Percentiles rank a stretch among this genome's conserved stretches.
Evolutionary conservation across 148 eudicot species (phyloP).

Genomic region (Rhododendron mucronatum): DNA sequence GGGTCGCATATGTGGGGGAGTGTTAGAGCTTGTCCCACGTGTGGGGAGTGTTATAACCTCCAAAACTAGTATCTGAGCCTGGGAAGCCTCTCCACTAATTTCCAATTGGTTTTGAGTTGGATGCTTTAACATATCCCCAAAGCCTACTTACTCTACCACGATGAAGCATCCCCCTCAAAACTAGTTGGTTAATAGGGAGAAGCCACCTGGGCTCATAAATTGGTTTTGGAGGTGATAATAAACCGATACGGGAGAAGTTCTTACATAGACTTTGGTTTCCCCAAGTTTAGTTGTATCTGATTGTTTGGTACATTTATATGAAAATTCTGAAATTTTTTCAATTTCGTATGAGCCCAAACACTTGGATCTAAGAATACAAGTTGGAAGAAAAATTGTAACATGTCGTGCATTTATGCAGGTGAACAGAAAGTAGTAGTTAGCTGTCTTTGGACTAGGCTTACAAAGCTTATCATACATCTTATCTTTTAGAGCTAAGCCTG

Average conservation of each 20-base stretch:
- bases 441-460: not conserved
- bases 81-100: not conserved
- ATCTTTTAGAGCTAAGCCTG: not conserved
- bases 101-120: not conserved
- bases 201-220: not conserved
- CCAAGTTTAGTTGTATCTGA: not conserved
- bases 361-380: not conserved
- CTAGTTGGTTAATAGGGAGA: not conserved
- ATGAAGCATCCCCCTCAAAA: not conserved
- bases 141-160: not conserved
- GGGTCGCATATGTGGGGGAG: not conserved
- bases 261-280: not conserved
- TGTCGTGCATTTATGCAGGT: not conserved
- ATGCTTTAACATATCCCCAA: not conserved
- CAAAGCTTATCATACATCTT: not conserved
- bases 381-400: not conserved
- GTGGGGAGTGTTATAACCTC: not conserved
- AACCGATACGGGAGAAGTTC: not conserved
- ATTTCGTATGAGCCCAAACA: not conserved
- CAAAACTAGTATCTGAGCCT: not conserved
- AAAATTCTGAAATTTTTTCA: not conserved
- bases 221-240: not conserved
- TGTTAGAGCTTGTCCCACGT: not conserved
- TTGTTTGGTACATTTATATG: not conserved
- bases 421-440: not conserved